Evolutionary conservation across 768 basidiomycete genomes (phyloP), one percentile per base, ranked within the genome.

Genomic region (Phaffia australis): DNA sequence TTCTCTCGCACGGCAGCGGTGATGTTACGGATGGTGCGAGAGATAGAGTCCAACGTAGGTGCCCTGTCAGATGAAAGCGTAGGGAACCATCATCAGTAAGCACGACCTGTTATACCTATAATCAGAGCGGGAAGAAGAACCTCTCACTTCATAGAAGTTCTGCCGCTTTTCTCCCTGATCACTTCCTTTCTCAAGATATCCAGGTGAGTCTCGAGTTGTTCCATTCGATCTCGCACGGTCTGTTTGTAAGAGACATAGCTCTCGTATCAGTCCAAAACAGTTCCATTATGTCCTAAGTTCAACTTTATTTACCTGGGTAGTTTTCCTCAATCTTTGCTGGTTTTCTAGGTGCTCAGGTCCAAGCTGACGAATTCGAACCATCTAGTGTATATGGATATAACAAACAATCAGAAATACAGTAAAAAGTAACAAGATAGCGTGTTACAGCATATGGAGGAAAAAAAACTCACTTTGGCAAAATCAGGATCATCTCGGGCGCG

Each of bases 341-440:
- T 83, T 86, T 73, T 93, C 90, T 18, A 85, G 79, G 72, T 91
- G 86, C 72, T 97, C 90, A 0, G 94, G 90, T 16, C 87, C 87
- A n/a, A 92, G 73, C n/a, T 86, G 84, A 56, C 87, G 81, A 2
- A 83, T 79, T 72, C 83, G 84, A 62, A 89, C 77, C 79, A 87
- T 83, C 65, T 66, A 60, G 1, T 19, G 8, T 42, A 48, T n/a
- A 9, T 30, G 19, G 15, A 27, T 11, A n/a, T 16, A 46, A 9
- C 27, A 11, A 42, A 11, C 35, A 11, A 42, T 42, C 6, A 42
- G 35, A 42, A 42, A 42, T 42, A 42, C 35, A 42, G 11, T 11
- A 42, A 42, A 4, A 11, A 11, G 11, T 42, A n/a, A 14, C 21
- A 7, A 18, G 32, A 57, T 21, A 25, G 21, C 27, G 21, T 21